Base-by-base conservation (phyloP, 192 early-diverging fungal species). In the Backusella sp. region DNA sequence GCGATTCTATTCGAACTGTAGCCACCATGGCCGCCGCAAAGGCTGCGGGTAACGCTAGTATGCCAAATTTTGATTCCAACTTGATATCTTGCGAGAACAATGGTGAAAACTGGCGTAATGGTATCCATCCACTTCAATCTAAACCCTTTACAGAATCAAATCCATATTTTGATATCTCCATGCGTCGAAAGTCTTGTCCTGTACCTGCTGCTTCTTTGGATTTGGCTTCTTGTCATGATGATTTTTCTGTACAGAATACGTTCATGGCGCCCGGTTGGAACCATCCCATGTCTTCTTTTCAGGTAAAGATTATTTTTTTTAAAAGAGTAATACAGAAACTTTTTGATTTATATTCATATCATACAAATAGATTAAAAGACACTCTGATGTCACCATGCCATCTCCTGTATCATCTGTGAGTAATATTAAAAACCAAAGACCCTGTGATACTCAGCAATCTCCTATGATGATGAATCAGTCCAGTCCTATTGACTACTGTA, bases 401-500 rank as follows among this genome's bases (percentile, higher is more conserved):
- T 72, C 70, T 46, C 70, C 70, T 32, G 17, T 72, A 28, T 28
- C 44, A 15, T 39, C 56, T 28, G n/a, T 62, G 56, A 62, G 17
- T 49, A 49, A 49, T 49, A 49, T 49, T 49, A 49, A 49, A 49
- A 49, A 49, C 46, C 46, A 62, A 26, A 62, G 56, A 62, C 26
- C 56, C 26, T 62, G 26, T 62, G 56, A 62, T 62, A 62, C 46
- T 49, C 46, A 46, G 7, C 70, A 72, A 14, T 46, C 70, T 3
- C 41, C 70, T 28, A 46, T 72, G 70, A 46, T 52, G 70, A 46
- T 52, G 41, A 26, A 62, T 2, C 56, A 62, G 56, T 62, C 56
- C 26, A 62, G 56, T 28, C 70, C 70, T 3, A 72, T 72, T 52
- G 70, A 72, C 44, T 72, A 46, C 42, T 72, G 44, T 30, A 39